These are phyloP conservation scores for Lachancea sp. DNA, from an alignment of 805 yeast genomes.

Conservation along the genomic window DNA sequence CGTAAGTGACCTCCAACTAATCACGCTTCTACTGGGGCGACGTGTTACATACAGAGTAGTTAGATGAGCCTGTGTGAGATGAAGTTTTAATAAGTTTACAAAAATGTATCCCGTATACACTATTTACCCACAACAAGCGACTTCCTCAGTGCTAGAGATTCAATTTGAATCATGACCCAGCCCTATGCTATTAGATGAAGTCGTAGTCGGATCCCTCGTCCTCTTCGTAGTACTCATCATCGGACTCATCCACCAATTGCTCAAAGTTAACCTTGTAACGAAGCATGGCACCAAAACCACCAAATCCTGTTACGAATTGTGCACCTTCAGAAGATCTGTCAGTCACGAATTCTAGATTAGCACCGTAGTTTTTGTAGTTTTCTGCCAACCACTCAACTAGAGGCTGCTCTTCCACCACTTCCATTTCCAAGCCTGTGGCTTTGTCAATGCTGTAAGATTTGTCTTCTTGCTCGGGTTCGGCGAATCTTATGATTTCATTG, in stretches of 20 bases:
- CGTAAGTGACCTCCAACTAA: background rate
- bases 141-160: background rate
- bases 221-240: conserved; percentile 82
- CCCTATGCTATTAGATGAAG: conserved; percentile 26
- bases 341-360: conserved; percentile 90
- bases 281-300: conserved; percentile 96
- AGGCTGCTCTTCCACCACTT: conserved; percentile 73
- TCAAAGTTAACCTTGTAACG: conserved; percentile 97
- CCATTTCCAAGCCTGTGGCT: conserved; percentile 87
- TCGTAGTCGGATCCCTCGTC: conserved; percentile 35
- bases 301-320: conserved; percentile 95
- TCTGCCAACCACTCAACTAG: conserved; percentile 97
- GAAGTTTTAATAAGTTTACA: conserved; percentile 2
- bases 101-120: conserved; percentile 6
- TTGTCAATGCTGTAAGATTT: conserved; percentile 74
- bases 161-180: background rate
- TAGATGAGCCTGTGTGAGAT: background rate
- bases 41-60: too few relatives aligned
- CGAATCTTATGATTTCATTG: conserved; percentile 63
- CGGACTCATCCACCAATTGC: conserved; percentile 82
- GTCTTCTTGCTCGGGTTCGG: conserved; percentile 65
- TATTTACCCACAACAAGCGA: background rate
- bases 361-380: conserved; percentile 90
- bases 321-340: conserved; percentile 98
- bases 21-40: background rate